Evolutionary conservation across 2,329 filamentous ascomycete genomes (phyloP).

Genomic region (Colletotrichum cuscutae): DNA sequence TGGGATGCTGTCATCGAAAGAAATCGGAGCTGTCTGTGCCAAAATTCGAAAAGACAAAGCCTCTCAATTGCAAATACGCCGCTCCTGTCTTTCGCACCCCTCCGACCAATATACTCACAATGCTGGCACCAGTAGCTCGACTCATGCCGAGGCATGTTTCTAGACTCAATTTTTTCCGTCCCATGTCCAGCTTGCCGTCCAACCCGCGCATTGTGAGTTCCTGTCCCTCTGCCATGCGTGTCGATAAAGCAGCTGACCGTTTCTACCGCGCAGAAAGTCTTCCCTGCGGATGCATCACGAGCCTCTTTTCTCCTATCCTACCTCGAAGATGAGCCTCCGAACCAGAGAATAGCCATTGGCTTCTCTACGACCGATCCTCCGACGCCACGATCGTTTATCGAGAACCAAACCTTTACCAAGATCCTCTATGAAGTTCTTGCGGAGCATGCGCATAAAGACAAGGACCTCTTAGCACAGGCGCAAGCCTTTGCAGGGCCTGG

Average conservation of each 20-base stretch:
- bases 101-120: slow-evolving; percentile 31
- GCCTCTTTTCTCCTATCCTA: slow-evolving; percentile 66
- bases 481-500: slow-evolving; percentile 69
- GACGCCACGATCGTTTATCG: slow-evolving; percentile 67
- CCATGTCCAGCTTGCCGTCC: slow-evolving; percentile 57
- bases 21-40: slow-evolving; percentile 5
- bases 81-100: background rate
- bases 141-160: slow-evolving; percentile 32
- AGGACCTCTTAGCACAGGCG: slow-evolving; percentile 65
- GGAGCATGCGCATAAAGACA: slow-evolving; percentile 66
- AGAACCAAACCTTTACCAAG: slow-evolving; percentile 68
- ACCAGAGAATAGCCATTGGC: slow-evolving; percentile 65
- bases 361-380: slow-evolving; percentile 68
- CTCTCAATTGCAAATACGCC: background rate
- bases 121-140: slow-evolving; percentile 45
- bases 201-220: slow-evolving; percentile 65
- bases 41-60: slow-evolving; percentile 5
- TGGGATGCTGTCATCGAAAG: slow-evolving; percentile 15
- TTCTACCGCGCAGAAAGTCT: slow-evolving; percentile 61
- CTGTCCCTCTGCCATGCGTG: background rate
- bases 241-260: slow-evolving; percentile 29
- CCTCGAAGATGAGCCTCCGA: slow-evolving; percentile 67
- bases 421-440: slow-evolving; percentile 68
- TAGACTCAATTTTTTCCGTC: slow-evolving; percentile 39
- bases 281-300: slow-evolving; percentile 57